Evolutionary conservation across 495 filamentous ascomycete species (phyloP).

Genomic region (Daldinia bambusicola): DNA sequence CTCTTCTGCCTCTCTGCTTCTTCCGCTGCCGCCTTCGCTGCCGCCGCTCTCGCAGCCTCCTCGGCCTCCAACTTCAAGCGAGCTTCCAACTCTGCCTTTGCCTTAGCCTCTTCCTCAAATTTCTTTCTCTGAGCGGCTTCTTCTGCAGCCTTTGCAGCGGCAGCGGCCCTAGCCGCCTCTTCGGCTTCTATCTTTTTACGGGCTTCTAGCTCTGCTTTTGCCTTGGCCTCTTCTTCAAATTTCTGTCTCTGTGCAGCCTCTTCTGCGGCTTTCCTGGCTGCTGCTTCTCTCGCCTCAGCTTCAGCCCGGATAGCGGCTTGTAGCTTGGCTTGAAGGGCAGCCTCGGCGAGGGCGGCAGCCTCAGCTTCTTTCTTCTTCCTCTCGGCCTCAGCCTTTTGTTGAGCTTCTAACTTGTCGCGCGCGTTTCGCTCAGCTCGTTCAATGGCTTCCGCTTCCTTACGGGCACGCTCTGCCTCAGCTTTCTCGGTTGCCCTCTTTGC

Average conservation of each 20-base stretch:
- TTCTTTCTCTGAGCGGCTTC: conserved; percentile 59
- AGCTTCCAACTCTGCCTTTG: conserved; percentile 48
- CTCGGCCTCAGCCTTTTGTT: conserved; percentile 62
- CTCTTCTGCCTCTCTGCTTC: conserved; percentile 40
- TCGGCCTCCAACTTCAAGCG: conserved; percentile 49
- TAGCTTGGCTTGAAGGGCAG: conserved; percentile 52
- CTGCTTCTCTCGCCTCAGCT: conserved; percentile 54
- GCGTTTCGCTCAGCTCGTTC: conserved; percentile 50
- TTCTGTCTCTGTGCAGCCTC: conserved; percentile 59
- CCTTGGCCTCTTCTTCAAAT: conserved; percentile 50
- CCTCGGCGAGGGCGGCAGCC: conserved; percentile 56
- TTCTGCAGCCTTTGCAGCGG: conserved; percentile 58
- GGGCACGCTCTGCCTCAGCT: conserved; percentile 46
- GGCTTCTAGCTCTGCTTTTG: conserved; percentile 48
- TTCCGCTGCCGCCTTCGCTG: conserved; percentile 37
- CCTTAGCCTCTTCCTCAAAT: conserved; percentile 51
- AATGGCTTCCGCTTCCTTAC: conserved; percentile 44
- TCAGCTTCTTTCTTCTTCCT: conserved; percentile 63
- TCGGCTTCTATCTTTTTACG: conserved; percentile 42
- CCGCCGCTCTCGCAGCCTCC: conserved; percentile 43
- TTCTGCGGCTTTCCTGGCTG: conserved; percentile 56
- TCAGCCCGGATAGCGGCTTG: conserved; percentile 56
- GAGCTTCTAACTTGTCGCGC: conserved; percentile 50
- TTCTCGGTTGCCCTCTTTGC: conserved; percentile 58
- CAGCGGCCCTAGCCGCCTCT: conserved; percentile 52